A percentile compares a stretch with the other conserved stretches of the same genome.
Evolutionary conservation across 805 yeast species (phyloP).

Genomic region (Metschnikowia bowlesiae): DNA sequence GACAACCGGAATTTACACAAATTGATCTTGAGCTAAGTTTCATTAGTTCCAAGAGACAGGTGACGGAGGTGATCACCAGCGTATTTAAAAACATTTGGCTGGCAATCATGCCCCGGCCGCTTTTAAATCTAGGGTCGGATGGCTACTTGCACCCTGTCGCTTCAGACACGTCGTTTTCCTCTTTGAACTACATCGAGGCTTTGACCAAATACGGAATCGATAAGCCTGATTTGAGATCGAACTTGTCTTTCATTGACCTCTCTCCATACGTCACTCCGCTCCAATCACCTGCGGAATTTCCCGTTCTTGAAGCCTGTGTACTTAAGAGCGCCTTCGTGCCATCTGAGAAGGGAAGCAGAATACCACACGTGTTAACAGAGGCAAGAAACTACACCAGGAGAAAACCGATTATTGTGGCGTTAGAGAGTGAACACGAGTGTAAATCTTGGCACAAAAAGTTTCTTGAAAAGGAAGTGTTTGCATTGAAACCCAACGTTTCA

Average conservation of each 20-base stretch:
- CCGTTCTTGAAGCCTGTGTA: constrained; percentile 71
- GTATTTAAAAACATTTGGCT: constrained; percentile 56
- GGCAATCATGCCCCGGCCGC: constrained; percentile 35
- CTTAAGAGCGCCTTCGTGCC: constrained; percentile 45
- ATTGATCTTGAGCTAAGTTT: constrained; percentile 93
- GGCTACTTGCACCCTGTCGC: constrained; percentile 24
- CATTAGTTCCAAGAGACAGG: constrained; percentile 60
- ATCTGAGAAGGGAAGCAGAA: constrained; percentile 14
- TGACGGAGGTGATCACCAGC: constrained; percentile 58
- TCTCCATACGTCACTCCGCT: constrained; percentile 32
- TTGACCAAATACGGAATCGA: constrained; percentile 80
- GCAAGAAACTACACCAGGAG: constrained; percentile 47
- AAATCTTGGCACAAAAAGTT: constrained; percentile 42
- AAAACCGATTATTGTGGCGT: constrained; percentile 53
- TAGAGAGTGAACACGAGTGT: constrained; percentile 39
- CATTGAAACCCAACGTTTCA: constrained; percentile 14
- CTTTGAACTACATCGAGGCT: constrained; percentile 63
- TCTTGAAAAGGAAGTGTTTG: constrained; percentile 26
- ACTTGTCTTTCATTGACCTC: constrained; percentile 48
- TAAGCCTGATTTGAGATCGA: constrained; percentile 84
- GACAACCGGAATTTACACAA: constrained; percentile 98
- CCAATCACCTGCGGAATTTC: constrained; percentile 42
- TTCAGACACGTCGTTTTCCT: constrained; percentile 21
- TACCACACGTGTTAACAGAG: constrained; percentile 40
- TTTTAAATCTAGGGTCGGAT: constrained; percentile 32